Evolutionary conservation across 257 asterid genomes (phyloP), one percentile per base, ranked within the genome.

Genomic region (Salvia miltiorrhiza): DNA sequence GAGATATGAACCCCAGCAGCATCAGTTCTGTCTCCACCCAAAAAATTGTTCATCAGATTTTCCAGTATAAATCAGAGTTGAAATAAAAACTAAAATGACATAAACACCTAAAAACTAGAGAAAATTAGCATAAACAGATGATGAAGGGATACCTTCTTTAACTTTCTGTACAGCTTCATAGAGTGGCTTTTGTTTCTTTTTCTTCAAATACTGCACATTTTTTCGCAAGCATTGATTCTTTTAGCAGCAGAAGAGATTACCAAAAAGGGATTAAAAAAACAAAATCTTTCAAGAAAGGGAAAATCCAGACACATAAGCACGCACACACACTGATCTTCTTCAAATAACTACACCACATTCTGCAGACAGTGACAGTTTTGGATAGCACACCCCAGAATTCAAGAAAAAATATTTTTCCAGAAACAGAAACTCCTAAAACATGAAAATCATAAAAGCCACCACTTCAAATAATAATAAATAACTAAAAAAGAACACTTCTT

Each of bases 1-100:
- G 87, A 1, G 96, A 90, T 73, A 90, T 90, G 76, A 90, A 87
- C 73, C 96, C 96, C 83, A 90, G 71, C 54, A 90, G 83, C 95
- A 90, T 85, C 85, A 90, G 71, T 78, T 90, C 96, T 87, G 71
- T 30, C 21, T 50, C 72, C 78, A 40, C 71, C 62, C 44, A 71
- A 72, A 43, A 30, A 71, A 59, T 48, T 44, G 20, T 14, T 49
- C 56, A 59, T 67, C 80, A 65, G 66, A 72, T 67, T 0, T 44
- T 72, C 45, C 76, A 63, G 57, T 13, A 79, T 3, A 66, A 70
- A 62, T 41, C 50, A 78, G 24, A 32, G 16, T 37, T 52, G 41
- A 49, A 63, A 17, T 9, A n/a, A 52, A 33, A 54, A 54, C 35
- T 17, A 64, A 50, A 47, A 60, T 16, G 12, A 26, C 67, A 19